Evolutionary conservation across 2,329 filamentous ascomycete genomes (phyloP), one percentile per base, ranked within the genome.

Genomic region (Hymenotorrendiella dingleyae): DNA sequence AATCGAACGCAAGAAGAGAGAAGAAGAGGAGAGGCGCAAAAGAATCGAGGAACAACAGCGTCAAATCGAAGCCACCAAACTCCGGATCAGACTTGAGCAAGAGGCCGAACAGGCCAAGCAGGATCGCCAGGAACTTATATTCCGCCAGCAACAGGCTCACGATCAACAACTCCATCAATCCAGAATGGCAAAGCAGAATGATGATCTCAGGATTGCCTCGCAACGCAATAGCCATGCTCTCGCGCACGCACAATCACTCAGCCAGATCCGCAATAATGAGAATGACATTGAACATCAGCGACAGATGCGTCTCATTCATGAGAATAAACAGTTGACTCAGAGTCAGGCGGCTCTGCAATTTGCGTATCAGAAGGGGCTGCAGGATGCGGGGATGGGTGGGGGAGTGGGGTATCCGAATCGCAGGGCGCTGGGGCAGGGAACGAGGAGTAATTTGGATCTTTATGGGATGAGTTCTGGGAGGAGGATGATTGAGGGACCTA

Each of bases 131-230:
- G 37, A 48, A 10, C 42, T 27, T 24, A n/a, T 20, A 12, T 53
- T 53, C 30, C 36, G 42, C 21, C 45, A 42, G 11, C 45, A 34
- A 24, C 45, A 53, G 42, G 45, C 42, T 9, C 50, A 53, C 11
- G 50, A 46, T 9, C 27, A 35, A 24, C 40, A 35, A 16, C 26
- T 48, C 6, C 50, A 53, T 16, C 37, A 22, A 4, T 35, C 39
- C 17, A 17, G 32, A 9, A 44, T 53, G 11, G 50, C 50, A 10
- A 50, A 50, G 42, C 35, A 50, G 33, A 50, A 53, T 34, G 50
- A 53, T 40, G 22, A 34, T 14, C 30, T 50, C 22, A 40, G 20
- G 16, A 36, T 53, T 11, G 24, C 45, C 16, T 34, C 44, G 38
- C 40, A 24, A 17, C 41, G 30, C 16, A 34, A 45, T 32, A 22